phyloP scores from a whole-genome alignment of 305 asterid species.

The Fraxinus floribunda region DNA sequence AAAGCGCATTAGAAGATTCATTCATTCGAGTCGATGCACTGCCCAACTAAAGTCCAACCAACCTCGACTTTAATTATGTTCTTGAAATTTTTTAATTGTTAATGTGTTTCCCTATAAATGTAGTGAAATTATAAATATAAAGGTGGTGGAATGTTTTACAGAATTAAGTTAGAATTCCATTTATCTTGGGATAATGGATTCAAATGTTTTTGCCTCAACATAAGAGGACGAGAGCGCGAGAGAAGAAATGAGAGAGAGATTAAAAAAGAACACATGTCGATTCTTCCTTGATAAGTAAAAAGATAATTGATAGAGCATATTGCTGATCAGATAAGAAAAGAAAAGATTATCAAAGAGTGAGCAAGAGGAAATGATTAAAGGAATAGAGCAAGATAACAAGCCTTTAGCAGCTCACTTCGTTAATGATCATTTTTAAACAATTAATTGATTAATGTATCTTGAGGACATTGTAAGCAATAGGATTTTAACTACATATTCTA shows the following conservation, averaged over 20 bases:
- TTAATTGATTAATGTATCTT: not conserved
- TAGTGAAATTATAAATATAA: not conserved
- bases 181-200: not conserved
- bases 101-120: not conserved
- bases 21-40: not conserved
- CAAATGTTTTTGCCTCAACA: constrained; percentile 1
- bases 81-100: not conserved
- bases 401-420: not conserved
- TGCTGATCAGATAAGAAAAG: constrained; percentile 1
- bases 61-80: not conserved
- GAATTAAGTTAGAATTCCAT: not conserved
- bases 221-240: not conserved
- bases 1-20: not conserved
- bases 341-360: not conserved
- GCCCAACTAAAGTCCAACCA: not conserved
- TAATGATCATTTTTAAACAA: not conserved
- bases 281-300: not conserved
- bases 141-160: not conserved
- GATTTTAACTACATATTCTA: not conserved
- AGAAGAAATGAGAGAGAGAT: not conserved
- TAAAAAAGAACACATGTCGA: not conserved
- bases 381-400: not conserved
- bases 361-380: not conserved
- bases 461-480: not conserved
- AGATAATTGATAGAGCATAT: not conserved